Conservation (phyloP, 768 basidiomycete species). For the Pleurotus djamor region DNA sequence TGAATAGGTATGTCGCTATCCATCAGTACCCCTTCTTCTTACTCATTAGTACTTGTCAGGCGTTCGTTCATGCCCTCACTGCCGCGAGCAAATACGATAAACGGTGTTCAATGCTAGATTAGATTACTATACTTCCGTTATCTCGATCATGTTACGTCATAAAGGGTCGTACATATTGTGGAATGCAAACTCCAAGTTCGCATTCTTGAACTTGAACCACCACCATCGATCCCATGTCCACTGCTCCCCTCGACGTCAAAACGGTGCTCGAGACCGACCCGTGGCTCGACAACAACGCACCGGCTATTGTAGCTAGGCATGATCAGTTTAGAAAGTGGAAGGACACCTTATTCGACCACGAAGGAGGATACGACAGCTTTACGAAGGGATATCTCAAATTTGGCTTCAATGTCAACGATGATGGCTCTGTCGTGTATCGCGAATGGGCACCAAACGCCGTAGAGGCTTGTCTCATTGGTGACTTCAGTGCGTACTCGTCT, state of each 20-base stretch:
- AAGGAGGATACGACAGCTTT: conserved; percentile 84
- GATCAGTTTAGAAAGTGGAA: conserved; percentile 74
- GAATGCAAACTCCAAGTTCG: neutral
- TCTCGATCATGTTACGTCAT: conserved; percentile 8
- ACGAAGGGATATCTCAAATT: conserved; percentile 77
- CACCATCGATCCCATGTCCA: conserved; percentile 31
- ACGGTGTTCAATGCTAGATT: neutral
- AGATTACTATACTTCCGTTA: conserved; percentile 2
- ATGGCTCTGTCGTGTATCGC: conserved; percentile 76
- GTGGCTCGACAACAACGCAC: conserved; percentile 73
- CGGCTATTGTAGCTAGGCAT: conserved; percentile 68
- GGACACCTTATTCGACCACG: conserved; percentile 66
- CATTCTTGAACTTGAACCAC: conserved; percentile 15
- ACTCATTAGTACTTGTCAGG: neutral
- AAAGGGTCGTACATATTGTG: conserved; percentile 1
- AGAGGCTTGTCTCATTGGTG: conserved; percentile 86
- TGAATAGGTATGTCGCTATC: conserved; percentile 58
- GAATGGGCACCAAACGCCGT: conserved; percentile 96
- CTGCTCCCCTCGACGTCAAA: conserved; percentile 50
- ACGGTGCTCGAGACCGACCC: conserved; percentile 62
- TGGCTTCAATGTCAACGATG: conserved; percentile 70
- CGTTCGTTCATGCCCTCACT: conserved; percentile 5
- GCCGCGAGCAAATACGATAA: neutral
- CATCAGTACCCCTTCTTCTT: neutral
- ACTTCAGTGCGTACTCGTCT: conserved; percentile 70